Conservation (phyloP, 768 basidiomycete species). For the Lactarius deliciosus region DNA sequence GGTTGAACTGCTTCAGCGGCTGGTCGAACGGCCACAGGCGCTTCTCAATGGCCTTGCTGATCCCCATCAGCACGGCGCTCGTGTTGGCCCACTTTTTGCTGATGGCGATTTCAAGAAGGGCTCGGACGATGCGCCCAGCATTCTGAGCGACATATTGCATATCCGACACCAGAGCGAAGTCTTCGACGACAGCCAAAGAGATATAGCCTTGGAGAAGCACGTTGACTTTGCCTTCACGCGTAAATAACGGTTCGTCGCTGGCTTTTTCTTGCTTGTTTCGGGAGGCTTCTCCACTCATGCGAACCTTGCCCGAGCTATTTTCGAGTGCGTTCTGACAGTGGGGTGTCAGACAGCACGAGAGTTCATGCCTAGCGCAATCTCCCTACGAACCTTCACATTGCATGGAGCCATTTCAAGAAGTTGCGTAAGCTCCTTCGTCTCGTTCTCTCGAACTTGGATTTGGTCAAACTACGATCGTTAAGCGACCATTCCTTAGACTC, state of each 20-base stretch:
- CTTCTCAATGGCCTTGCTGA: conserved; percentile 93
- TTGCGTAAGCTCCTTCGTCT: conserved; percentile 75
- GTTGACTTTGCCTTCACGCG: conserved; percentile 80
- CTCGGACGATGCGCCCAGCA: conserved; percentile 90
- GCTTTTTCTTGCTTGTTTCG: conserved; percentile 8
- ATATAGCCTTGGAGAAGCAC: conserved; percentile 91
- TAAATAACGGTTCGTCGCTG: conserved; percentile 12
- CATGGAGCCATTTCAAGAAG: conserved; percentile 74
- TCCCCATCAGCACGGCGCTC: conserved; percentile 74
- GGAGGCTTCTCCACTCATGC: conserved; percentile 17
- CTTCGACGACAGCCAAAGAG: conserved; percentile 76
- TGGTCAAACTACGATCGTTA: conserved; percentile 72
- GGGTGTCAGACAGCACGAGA: conserved; percentile 8
- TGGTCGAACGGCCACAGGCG: conserved; percentile 95
- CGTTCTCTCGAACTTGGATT: conserved; percentile 89
- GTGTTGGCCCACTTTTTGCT: conserved; percentile 89
- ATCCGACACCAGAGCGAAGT: conserved; percentile 96
- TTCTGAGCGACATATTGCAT: conserved; percentile 94
- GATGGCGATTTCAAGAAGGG: conserved; percentile 90
- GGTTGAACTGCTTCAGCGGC: conserved; percentile 76
- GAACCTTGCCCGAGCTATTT: conserved; percentile 23
- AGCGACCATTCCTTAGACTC: conserved; percentile 9
- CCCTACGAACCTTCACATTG: conserved; percentile 52
- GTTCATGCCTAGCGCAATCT: conserved; percentile 48
- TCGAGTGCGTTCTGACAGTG: conserved; percentile 16